Percentiles rank a stretch among this genome's conserved stretches.
Evolutionary conservation across 768 basidiomycete species (phyloP).

Genomic region (Mycena alexandri): DNA sequence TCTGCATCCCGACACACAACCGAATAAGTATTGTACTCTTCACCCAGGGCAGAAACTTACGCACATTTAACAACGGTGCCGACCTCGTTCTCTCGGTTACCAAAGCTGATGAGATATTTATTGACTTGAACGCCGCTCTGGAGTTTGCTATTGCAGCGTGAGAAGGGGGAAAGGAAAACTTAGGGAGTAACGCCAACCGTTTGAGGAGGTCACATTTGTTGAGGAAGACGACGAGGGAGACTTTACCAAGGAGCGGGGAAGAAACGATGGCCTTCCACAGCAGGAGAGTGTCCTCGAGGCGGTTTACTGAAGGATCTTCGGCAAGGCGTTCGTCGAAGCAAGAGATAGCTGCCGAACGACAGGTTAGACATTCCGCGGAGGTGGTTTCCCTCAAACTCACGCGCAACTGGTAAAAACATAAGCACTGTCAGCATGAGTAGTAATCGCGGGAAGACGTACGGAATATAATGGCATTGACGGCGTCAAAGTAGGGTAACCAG

Average conservation of each 20-base stretch:
- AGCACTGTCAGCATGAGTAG: background rate
- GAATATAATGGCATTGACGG: constrained; percentile 83
- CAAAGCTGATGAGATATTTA: constrained; percentile 55
- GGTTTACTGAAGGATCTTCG: constrained; percentile 74
- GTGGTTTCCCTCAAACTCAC: no score
- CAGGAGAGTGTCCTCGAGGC: constrained; percentile 78
- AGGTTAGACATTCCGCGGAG: constrained; percentile 47
- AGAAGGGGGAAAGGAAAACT: background rate
- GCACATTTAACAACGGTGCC: constrained; percentile 58
- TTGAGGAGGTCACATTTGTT: constrained; percentile 80
- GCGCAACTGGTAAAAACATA: no score
- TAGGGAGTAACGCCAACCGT: constrained; percentile 40
- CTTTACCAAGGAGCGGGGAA: constrained; percentile 68
- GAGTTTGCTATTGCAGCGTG: constrained; percentile 38
- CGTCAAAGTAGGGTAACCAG: constrained; percentile 82
- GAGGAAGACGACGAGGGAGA: constrained; percentile 78
- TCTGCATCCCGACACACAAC: constrained; percentile 3
- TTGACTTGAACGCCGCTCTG: constrained; percentile 57
- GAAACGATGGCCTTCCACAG: constrained; percentile 76
- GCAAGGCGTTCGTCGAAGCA: constrained; percentile 60
- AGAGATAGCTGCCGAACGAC: constrained; percentile 51
- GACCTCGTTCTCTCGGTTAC: constrained; percentile 55
- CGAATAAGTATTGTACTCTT: background rate
- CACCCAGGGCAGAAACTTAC: constrained; percentile 22
- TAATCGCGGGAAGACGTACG: constrained; percentile 59